These are phyloP conservation scores for Ascomycota sp. DNA, from an alignment of 2,329 filamentous ascomycete species.

Conservation along the genomic window DNA sequence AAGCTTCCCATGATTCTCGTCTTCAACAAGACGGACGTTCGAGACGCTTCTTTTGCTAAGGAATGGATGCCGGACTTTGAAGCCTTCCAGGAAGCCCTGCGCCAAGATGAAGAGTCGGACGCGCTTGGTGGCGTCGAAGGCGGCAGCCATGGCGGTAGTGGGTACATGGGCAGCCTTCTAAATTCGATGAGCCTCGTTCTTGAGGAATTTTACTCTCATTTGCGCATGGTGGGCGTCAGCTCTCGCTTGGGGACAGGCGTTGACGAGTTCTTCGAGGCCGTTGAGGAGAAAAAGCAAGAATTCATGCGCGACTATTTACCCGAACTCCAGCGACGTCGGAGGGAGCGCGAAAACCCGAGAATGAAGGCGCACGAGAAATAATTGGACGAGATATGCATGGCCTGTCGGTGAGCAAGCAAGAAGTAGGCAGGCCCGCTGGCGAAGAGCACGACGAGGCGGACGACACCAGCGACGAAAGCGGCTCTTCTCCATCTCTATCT, in stretches of 20 bases:
- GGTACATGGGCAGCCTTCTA: slow-evolving; percentile 88
- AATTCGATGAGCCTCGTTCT: slow-evolving; percentile 97
- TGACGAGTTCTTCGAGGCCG: slow-evolving; percentile 81
- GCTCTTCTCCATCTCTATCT: slow-evolving; percentile 11
- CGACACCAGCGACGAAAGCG: slow-evolving; percentile 38
- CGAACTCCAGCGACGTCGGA: slow-evolving; percentile 61
- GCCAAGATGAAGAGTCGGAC: slow-evolving; percentile 58
- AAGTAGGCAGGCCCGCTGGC: slow-evolving; percentile 8
- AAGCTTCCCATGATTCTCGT: slow-evolving; percentile 97
- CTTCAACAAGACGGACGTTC: slow-evolving; percentile 97
- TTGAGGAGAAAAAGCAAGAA: slow-evolving; percentile 69
- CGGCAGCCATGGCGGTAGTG: slow-evolving; percentile 51
- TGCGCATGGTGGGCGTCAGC: slow-evolving; percentile 83
- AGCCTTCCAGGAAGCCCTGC: slow-evolving; percentile 72
- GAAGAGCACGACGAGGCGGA: slow-evolving; percentile 20
- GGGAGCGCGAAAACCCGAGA: slow-evolving; percentile 59
- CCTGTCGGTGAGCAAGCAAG: slow-evolving; percentile 36
- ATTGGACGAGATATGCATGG: slow-evolving; percentile 86
- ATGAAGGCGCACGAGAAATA: slow-evolving; percentile 55
- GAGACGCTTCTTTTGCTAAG: slow-evolving; percentile 76
- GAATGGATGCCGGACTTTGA: slow-evolving; percentile 99
- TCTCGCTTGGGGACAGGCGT: slow-evolving; percentile 83
- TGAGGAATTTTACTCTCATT: slow-evolving; percentile 90
- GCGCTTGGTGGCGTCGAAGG: slow-evolving; percentile 56
- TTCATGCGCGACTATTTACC: slow-evolving; percentile 83